Evolutionary conservation across 2,329 filamentous ascomycete species (phyloP).

Genomic region (Aspergillus uvarum): DNA sequence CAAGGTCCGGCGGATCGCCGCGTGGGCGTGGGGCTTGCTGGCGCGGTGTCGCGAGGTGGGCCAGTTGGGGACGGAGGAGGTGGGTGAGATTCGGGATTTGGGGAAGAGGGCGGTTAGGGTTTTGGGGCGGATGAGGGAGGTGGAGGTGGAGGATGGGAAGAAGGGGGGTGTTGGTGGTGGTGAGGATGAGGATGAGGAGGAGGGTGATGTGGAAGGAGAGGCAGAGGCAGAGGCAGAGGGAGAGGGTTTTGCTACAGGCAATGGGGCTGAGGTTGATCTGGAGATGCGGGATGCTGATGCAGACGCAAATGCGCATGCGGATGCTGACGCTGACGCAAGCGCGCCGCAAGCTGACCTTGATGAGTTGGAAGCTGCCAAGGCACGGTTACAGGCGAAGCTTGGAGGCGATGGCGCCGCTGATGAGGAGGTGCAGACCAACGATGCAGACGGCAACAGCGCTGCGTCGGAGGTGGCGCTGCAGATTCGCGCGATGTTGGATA

Average conservation of each 20-base stretch:
- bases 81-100: slow-evolving; percentile 74
- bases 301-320: slow-evolving; percentile 14
- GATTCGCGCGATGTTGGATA: slow-evolving; percentile 73
- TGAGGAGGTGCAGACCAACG: slow-evolving; percentile 14
- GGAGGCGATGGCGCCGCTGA: slow-evolving; percentile 16
- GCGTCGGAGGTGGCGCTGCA: slow-evolving; percentile 23
- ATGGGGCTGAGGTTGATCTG: not conserved
- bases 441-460: slow-evolving; percentile 18
- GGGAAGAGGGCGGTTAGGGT: slow-evolving; percentile 69
- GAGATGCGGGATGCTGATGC: slow-evolving; percentile 3
- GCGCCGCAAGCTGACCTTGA: slow-evolving; percentile 13
- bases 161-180: slow-evolving; percentile 25
- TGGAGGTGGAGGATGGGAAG: slow-evolving; percentile 34
- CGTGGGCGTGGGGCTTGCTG: slow-evolving; percentile 83
- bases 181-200: slow-evolving; percentile 24
- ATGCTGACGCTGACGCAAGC: slow-evolving; percentile 8
- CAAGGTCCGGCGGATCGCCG: slow-evolving; percentile 66
- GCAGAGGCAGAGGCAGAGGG: not conserved
- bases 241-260: not conserved
- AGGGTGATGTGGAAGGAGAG: slow-evolving; percentile 1
- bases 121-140: slow-evolving; percentile 47
- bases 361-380: slow-evolving; percentile 52
- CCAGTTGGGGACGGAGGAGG: slow-evolving; percentile 71
- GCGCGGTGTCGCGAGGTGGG: slow-evolving; percentile 72
- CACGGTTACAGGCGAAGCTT: slow-evolving; percentile 46